Evolutionary conservation across 2,329 filamentous ascomycete species (phyloP).

Genomic region (Onygena corvina): DNA sequence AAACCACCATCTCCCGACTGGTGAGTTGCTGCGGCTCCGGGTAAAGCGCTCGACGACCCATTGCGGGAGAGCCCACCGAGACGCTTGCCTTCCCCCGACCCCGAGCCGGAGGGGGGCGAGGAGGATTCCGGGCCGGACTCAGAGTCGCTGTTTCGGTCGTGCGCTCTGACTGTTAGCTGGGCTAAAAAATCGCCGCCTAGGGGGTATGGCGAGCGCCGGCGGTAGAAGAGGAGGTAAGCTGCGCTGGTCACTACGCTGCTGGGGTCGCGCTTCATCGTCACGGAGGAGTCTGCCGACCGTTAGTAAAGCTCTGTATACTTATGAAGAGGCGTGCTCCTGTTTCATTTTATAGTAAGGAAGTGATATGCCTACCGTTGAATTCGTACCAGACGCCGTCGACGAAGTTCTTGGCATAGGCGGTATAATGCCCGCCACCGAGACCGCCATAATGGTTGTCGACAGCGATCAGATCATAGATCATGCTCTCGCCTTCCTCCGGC

Average conservation of each 20-base stretch:
- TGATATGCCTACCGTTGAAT: slow-evolving; percentile 65
- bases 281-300: slow-evolving; percentile 54
- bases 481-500: slow-evolving; percentile 65
- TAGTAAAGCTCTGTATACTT: not conserved
- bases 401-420: slow-evolving; percentile 87
- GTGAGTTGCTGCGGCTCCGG: slow-evolving; percentile 64
- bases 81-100: slow-evolving; percentile 72
- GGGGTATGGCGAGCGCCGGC: slow-evolving; percentile 62
- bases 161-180: slow-evolving; percentile 54
- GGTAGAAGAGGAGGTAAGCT: slow-evolving; percentile 93
- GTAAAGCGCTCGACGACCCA: slow-evolving; percentile 85
- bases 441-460: slow-evolving; percentile 95
- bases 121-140: slow-evolving; percentile 31
- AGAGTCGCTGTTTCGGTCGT: slow-evolving; percentile 41
- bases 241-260: slow-evolving; percentile 56
- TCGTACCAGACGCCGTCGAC: slow-evolving; percentile 84
- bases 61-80: slow-evolving; percentile 75
- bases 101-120: slow-evolving; percentile 32
- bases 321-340: slow-evolving; percentile 4
- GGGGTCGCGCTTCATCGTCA: slow-evolving; percentile 49
- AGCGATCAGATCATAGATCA: slow-evolving; percentile 85
- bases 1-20: slow-evolving; percentile 52
- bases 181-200: slow-evolving; percentile 69
- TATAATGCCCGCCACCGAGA: slow-evolving; percentile 90
- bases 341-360: not conserved